These are phyloP conservation scores for Leccinum subgranulosum DNA, from an alignment of 768 basidiomycete genomes.

Conservation along the genomic window DNA sequence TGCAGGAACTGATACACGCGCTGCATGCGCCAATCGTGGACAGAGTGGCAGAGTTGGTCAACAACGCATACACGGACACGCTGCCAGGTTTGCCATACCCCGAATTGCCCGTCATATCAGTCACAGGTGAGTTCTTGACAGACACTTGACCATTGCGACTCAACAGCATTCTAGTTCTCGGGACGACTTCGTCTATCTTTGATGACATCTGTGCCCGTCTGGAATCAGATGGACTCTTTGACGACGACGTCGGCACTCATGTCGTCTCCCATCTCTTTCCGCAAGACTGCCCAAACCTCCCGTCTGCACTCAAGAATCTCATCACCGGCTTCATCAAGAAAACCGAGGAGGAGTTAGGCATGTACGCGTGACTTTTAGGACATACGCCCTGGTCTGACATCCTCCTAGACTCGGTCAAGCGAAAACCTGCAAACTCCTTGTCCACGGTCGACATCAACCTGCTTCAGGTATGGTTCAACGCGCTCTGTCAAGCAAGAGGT, in stretches of 20 bases:
- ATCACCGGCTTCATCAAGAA: slow-evolving; percentile 51
- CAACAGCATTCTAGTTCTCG: slow-evolving; percentile 35
- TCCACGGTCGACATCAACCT: slow-evolving; percentile 61
- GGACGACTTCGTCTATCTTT: slow-evolving; percentile 46
- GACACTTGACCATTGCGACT: not conserved
- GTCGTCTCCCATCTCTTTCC: slow-evolving; percentile 53
- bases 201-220: slow-evolving; percentile 40
- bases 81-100: slow-evolving; percentile 56
- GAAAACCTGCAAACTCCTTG: slow-evolving; percentile 48
- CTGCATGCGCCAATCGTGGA: slow-evolving; percentile 50
- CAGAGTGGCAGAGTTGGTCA: slow-evolving; percentile 42
- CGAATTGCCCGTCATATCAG: slow-evolving; percentile 58
- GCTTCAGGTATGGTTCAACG: slow-evolving; percentile 58
- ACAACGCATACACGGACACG: slow-evolving; percentile 40
- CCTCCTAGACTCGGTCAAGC: slow-evolving; percentile 36
- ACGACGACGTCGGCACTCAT: slow-evolving; percentile 15
- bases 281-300: slow-evolving; percentile 52
- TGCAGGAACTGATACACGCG: slow-evolving; percentile 43
- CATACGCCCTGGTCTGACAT: not conserved
- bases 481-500: slow-evolving; percentile 39
- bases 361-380: slow-evolving; percentile 15
- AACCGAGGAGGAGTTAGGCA: slow-evolving; percentile 30
- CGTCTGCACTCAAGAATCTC: slow-evolving; percentile 51
- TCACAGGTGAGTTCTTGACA: slow-evolving; percentile 43
- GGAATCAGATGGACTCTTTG: slow-evolving; percentile 28